Conservation (phyloP, 805 yeast species). For the Scheffersomyces lignosus region DNA sequence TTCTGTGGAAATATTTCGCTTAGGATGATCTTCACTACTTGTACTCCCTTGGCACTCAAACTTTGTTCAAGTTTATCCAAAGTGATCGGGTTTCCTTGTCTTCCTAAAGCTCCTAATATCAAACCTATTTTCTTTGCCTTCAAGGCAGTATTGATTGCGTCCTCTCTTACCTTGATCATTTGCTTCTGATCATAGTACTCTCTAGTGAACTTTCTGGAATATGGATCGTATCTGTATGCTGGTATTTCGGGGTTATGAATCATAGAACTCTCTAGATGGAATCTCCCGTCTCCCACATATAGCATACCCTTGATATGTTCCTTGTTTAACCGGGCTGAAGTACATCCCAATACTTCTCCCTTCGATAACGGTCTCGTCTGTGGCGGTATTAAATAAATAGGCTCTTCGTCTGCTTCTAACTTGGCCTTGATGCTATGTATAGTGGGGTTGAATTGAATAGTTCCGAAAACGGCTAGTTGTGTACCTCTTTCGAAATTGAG, state of each 20-base stretch:
- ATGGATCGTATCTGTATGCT: slow-evolving; percentile 94
- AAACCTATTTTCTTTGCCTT: slow-evolving; percentile 71
- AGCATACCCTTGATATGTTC: slow-evolving; percentile 75
- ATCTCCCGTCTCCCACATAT: slow-evolving; percentile 94
- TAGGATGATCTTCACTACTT: slow-evolving; percentile 76
- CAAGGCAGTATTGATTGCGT: slow-evolving; percentile 67
- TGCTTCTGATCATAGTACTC: slow-evolving; percentile 88
- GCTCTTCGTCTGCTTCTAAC: slow-evolving; percentile 50
- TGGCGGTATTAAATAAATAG: slow-evolving; percentile 74
- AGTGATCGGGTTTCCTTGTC: slow-evolving; percentile 89
- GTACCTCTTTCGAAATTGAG: slow-evolving; percentile 66
- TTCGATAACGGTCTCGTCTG: slow-evolving; percentile 90
- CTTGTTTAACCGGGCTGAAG: slow-evolving; percentile 76
- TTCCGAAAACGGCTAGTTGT: slow-evolving; percentile 83
- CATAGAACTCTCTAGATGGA: slow-evolving; percentile 95
- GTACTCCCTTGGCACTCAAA: slow-evolving; percentile 55
- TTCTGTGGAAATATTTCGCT: slow-evolving; percentile 95
- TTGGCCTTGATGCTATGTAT: slow-evolving; percentile 74
- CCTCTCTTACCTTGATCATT: slow-evolving; percentile 68
- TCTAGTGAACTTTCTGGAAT: slow-evolving; percentile 83
- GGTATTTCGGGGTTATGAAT: slow-evolving; percentile 93
- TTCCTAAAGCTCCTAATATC: slow-evolving; percentile 88
- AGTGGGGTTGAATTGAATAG: slow-evolving; percentile 95
- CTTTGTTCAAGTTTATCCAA: slow-evolving; percentile 61
- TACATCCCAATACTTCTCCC: slow-evolving; percentile 96